Evolutionary conservation across 2,329 filamentous ascomycete species (phyloP).

Genomic region (Hypoxylon sp.): DNA sequence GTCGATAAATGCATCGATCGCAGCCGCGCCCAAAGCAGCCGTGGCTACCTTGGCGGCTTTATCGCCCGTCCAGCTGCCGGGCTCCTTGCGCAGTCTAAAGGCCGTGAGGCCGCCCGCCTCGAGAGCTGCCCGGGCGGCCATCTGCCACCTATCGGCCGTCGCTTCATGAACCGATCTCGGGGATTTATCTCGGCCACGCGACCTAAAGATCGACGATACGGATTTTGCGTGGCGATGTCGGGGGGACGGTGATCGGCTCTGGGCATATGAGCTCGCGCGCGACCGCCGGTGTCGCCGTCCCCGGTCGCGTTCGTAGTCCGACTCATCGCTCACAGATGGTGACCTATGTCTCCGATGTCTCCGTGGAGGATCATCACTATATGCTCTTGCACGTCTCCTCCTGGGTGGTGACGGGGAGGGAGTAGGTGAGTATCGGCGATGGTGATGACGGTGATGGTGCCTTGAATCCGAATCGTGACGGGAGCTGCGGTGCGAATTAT

Average conservation of each 20-base stretch:
- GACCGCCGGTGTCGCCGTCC: slow-evolving; percentile 44
- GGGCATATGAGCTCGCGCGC: slow-evolving; percentile 34
- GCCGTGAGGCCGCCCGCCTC: slow-evolving; percentile 65
- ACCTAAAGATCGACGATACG: slow-evolving; percentile 26
- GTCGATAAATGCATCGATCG: slow-evolving; percentile 64
- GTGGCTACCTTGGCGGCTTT: slow-evolving; percentile 66
- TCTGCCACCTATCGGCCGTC: slow-evolving; percentile 51
- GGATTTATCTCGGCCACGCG: slow-evolving; percentile 5
- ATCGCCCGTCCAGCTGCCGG: slow-evolving; percentile 63
- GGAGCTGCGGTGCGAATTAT: slow-evolving; percentile 38
- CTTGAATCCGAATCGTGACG: slow-evolving; percentile 29
- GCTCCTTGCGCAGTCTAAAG: slow-evolving; percentile 62
- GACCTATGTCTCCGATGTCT: slow-evolving; percentile 40
- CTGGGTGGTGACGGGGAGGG: slow-evolving; percentile 47
- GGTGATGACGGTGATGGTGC: slow-evolving; percentile 39
- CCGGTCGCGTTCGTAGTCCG: slow-evolving; percentile 45
- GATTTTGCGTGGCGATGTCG: slow-evolving; percentile 40
- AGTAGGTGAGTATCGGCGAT: slow-evolving; percentile 45
- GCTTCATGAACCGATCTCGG: slow-evolving; percentile 34
- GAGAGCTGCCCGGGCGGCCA: slow-evolving; percentile 63
- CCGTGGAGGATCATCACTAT: slow-evolving; percentile 34
- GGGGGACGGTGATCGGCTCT: slow-evolving; percentile 44
- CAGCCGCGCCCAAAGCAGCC: slow-evolving; percentile 64
- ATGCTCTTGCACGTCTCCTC: slow-evolving; percentile 35
- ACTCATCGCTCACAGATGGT: slow-evolving; percentile 36